Base-by-base conservation (phyloP, 2,329 filamentous ascomycete genomes). In the Exophiala alcalophila region DNA sequence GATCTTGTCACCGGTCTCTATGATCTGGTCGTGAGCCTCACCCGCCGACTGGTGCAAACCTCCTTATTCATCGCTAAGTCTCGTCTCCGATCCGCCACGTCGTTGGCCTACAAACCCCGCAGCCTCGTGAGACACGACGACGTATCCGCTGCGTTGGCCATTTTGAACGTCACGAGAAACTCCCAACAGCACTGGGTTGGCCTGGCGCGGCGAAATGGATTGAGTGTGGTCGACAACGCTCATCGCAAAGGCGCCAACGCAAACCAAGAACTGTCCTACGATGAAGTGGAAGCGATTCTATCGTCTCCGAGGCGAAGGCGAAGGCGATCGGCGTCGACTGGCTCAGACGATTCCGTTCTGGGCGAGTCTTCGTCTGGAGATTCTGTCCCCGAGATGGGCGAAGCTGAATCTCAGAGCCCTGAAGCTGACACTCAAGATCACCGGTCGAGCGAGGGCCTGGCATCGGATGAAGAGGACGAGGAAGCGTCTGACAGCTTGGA, bases 1-100 rank as follows among this genome's bases (percentile, higher is more conserved):
- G 89, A 86, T 2, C 81, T 85, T 0, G 73, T 94, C n/a, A 73
- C 78, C 4, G 86, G 92, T 54, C 83, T 95, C 30, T 74, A 89
- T 57, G 76, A 77, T 6, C 63, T 95, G 2, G 70, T 76, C 0
- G 61, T 84, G 1, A 84, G 77, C 39, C 53, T 92, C 10, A 90
- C 85, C 0, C 78, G 77, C 45, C 75, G 85, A 9, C 65, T 95
- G 1, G 70, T 92, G 2, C 78, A 85, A 32, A 78, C 84, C 0
- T 70, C 79, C 0, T 66, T 92, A 0, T 84, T 83, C 55, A 77
- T 87, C 44, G 78, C 83, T n/a, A 75, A 78, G 60, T 83, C 84
- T 2, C 74, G 87, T 28, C 65, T 88, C 16, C 74, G 80, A 38
- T 71, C 80, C 25, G 65, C 60, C 54, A 61, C 61, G 25, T 56